Evolutionary conservation across 805 yeast species (phyloP), one percentile per base, ranked within the genome.

Genomic region (Hanseniaspora mollemarum): DNA sequence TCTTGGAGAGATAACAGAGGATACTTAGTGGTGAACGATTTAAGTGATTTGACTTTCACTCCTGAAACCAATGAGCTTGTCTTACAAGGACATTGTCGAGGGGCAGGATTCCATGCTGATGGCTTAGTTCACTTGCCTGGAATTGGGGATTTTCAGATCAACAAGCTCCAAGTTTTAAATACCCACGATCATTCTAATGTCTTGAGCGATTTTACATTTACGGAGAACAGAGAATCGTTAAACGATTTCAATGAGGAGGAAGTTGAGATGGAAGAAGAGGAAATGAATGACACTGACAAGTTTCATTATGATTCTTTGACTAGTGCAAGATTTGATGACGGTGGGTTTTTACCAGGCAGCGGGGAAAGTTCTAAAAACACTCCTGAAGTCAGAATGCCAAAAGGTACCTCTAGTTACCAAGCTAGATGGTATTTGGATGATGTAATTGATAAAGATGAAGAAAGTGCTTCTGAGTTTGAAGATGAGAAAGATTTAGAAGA

Each of bases 1-100:
- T 77, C 76, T 22, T 92, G 98, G 97, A 80, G 97, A 67, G 96
- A 90, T 58, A 68, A 80, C n/a, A 73, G 98, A 61, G 90, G 95
- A 7, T 92, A 87, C 67, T 49, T 92, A 49, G 73, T 92, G 9
- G 88, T 94, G 1, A 94, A 87, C 57, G 60, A 66, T 3, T 71
- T 83, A 0, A 65, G 62, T 54, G 58, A 62, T 40, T 51, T 58
- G 25, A 68, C 64, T 51, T 51, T 55, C 24, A 45, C 35, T 26
- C 52, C 54, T 21, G 56, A 51, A 35, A 59, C 56, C 51, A 71
- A 70, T 7, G 60, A 68, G 26, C 62, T 87, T 35, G 75, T 76
- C 6, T 74, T 92, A 6, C 82, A 80, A 61, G 99, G 98, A 45
- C 75, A 78, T 4, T 87, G 85, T 4, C 76, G 99, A 63, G 98